A percentile compares a stretch with the other conserved stretches of the same genome.
Evolutionary conservation across 108 stramenopile genomes (phyloP).

Genomic region (Nitzschia sp.): DNA sequence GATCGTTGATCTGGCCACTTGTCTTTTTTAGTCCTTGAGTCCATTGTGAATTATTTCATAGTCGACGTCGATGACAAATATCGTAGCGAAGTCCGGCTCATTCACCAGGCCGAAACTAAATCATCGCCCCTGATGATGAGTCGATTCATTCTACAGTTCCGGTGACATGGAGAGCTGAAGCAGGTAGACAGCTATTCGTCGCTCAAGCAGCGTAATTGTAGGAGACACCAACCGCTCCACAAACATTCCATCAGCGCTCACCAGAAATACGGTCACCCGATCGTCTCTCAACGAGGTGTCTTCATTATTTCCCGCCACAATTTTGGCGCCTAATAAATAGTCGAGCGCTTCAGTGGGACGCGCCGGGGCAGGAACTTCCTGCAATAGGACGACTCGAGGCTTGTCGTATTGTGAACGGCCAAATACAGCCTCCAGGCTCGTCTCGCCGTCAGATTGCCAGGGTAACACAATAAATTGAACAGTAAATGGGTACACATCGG

Average conservation of each 20-base stretch:
- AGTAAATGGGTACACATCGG: slow-evolving; percentile 4
- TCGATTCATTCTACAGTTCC: background rate
- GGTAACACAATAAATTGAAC: slow-evolving; percentile 7
- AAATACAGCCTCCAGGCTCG: background rate
- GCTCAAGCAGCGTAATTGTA: slow-evolving; percentile 26
- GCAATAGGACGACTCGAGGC: background rate
- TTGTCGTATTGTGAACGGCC: background rate
- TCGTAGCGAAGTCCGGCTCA: too few relatives aligned
- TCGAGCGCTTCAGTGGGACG: slow-evolving; percentile 1
- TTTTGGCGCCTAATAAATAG: background rate
- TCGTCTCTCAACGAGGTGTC: slow-evolving; percentile 5
- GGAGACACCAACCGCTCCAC: slow-evolving; percentile 34
- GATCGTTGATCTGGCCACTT: too few relatives aligned
- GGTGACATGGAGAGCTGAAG: slow-evolving; percentile 11
- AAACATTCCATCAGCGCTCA: slow-evolving; percentile 37
- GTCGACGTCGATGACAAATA: too few relatives aligned
- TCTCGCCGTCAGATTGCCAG: slow-evolving; percentile 3
- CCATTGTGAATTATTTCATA: too few relatives aligned
- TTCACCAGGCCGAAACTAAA: too few relatives aligned
- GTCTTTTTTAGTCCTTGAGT: too few relatives aligned
- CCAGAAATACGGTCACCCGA: slow-evolving; percentile 29
- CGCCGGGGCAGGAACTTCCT: background rate
- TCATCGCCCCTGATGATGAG: too few relatives aligned
- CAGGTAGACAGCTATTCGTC: slow-evolving; percentile 17
- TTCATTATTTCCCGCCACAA: slow-evolving; percentile 13